These are phyloP conservation scores for Cubamyces sp. DNA, from an alignment of 768 basidiomycete genomes.

Conservation along the genomic window DNA sequence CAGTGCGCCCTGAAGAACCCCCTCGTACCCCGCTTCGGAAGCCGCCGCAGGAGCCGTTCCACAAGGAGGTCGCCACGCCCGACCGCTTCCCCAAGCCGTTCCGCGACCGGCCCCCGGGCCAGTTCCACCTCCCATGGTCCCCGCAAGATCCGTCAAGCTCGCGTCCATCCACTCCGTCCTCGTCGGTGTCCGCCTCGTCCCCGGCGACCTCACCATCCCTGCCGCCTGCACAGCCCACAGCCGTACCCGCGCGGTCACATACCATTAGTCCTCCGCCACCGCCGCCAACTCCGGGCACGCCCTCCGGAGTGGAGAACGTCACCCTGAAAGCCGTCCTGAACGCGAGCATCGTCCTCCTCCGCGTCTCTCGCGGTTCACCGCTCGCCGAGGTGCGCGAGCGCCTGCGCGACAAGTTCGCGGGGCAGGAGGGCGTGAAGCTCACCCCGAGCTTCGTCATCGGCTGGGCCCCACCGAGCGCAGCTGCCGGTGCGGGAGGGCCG, in stretches of 20 bases:
- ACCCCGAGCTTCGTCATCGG: slow-evolving; percentile 59
- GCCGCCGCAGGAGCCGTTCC: slow-evolving; percentile 27
- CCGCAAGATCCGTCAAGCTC: slow-evolving; percentile 16
- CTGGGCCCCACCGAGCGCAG: slow-evolving; percentile 45
- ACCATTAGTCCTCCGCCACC: slow-evolving; percentile 33
- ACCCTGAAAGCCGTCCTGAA: slow-evolving; percentile 69
- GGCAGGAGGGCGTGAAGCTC: slow-evolving; percentile 59
- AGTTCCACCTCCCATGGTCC: slow-evolving; percentile 36
- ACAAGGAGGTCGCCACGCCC: slow-evolving; percentile 29
- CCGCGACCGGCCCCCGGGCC: slow-evolving; percentile 35
- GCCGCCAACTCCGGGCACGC: slow-evolving; percentile 32
- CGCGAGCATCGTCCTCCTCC: slow-evolving; percentile 65
- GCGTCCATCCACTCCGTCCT: slow-evolving; percentile 19
- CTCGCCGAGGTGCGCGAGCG: slow-evolving; percentile 58
- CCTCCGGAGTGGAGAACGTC: slow-evolving; percentile 37
- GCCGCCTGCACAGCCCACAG: slow-evolving; percentile 5
- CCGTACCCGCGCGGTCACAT: slow-evolving; percentile 2
- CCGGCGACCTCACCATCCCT: slow-evolving; percentile 3
- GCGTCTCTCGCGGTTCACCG: slow-evolving; percentile 49
- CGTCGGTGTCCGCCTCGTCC: not conserved
- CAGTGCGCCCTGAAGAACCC: slow-evolving; percentile 16
- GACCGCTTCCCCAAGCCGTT: slow-evolving; percentile 37
- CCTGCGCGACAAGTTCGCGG: slow-evolving; percentile 69
- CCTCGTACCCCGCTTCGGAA: slow-evolving; percentile 18
- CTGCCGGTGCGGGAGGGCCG: slow-evolving; percentile 17